These are phyloP conservation scores for Exophiala bonariae DNA, from an alignment of 2,329 filamentous ascomycete species.

Conservation along the genomic window DNA sequence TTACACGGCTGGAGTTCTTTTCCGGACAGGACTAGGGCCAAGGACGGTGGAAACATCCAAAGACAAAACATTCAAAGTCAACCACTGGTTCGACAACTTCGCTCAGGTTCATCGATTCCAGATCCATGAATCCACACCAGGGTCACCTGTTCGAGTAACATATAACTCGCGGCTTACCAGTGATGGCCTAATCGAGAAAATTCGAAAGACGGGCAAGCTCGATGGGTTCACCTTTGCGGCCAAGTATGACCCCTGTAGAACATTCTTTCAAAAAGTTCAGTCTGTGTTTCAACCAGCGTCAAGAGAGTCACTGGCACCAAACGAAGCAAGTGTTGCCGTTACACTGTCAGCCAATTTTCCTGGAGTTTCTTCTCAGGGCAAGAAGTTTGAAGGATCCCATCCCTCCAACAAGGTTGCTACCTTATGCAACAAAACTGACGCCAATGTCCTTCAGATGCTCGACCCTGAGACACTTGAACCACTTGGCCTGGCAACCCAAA, in stretches of 20 bases:
- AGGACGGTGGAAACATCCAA: slow-evolving; percentile 61
- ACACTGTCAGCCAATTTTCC: slow-evolving; percentile 66
- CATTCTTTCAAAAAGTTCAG: slow-evolving; percentile 71
- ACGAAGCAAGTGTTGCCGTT: slow-evolving; percentile 63
- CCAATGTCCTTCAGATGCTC: slow-evolving; percentile 58
- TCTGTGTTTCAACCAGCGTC: slow-evolving; percentile 51
- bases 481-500: slow-evolving; percentile 62
- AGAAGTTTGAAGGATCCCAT: slow-evolving; percentile 17
- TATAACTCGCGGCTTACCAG: slow-evolving; percentile 73
- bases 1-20: slow-evolving; percentile 71
- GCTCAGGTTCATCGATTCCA: slow-evolving; percentile 72
- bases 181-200: slow-evolving; percentile 61
- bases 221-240: slow-evolving; percentile 67
- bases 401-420: slow-evolving; percentile 40
- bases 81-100: slow-evolving; percentile 77
- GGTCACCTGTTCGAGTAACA: slow-evolving; percentile 49
- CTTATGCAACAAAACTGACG: slow-evolving; percentile 63
- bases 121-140: slow-evolving; percentile 50
- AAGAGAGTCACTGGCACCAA: slow-evolving; percentile 22
- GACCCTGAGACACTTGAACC: slow-evolving; percentile 73
- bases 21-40: slow-evolving; percentile 71
- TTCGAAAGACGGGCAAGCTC: slow-evolving; percentile 60
- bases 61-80: slow-evolving; percentile 59
- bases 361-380: slow-evolving; percentile 43
- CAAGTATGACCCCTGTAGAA: slow-evolving; percentile 71